Base-by-base conservation (phyloP, 345 rosid species). In the Adansonia digitata region DNA sequence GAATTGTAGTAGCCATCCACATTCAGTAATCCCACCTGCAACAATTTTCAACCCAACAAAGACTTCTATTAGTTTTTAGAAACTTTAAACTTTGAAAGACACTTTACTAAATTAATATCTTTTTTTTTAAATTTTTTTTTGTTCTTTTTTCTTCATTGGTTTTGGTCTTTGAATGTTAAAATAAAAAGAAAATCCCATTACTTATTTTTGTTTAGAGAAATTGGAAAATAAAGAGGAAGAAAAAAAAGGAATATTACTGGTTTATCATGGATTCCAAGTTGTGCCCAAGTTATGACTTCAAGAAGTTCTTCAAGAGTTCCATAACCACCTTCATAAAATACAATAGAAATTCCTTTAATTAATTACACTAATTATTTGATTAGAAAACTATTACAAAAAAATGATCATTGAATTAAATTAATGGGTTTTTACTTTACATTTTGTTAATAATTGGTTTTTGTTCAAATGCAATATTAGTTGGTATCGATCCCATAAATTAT, bases 251-350 rank as follows among this genome's bases (percentile, higher is more conserved):
- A 37, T 22, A 70, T 82, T 87, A 91, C 96, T 42, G 96, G 96
- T 77, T 91, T 91, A 71, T 91, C 96, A 72, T 91, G 96, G 64
- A 91, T 91, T 57, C 96, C 96, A 29, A 91, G 93, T 78, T 91
- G 93, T 51, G 96, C 93, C 95, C 95, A 91, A n/a, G 95, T 81
- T 69, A 86, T 91, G 15, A 86, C 94, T 85, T 90, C 94, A 74
- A 90, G 87, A n/a, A 90, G 89, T 85, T 90, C 94, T 80, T 89
- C 93, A 37, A 91, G 91, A 77, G 96, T 91, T 52, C 96, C 96
- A 84, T 91, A 91, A 11, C 96, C 96, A 73, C 96, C 96, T 91
- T 71, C 77, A 76, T 3, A 17, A 22, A n/a, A 68, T 11, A 69
- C 52, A 7, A 35, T 7, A 42, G 22, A 71, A 51, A 12, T 66